phyloP scores from a whole-genome alignment of 805 yeast species.

The Wickerhamomyces tratensis region DNA sequence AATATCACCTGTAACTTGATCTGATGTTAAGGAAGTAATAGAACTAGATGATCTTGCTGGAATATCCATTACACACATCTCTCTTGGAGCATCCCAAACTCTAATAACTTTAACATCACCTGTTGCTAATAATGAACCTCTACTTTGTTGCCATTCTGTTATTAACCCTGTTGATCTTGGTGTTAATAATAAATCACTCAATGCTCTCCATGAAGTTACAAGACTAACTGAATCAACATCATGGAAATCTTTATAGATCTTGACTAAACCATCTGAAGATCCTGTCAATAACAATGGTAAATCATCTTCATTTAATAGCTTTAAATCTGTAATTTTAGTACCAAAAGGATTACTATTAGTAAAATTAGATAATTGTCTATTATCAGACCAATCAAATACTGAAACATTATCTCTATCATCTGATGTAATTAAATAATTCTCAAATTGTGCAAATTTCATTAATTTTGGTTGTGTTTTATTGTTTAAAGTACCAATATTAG shows the following conservation, averaged over 20 bases:
- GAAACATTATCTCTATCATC: slow-evolving; percentile 80
- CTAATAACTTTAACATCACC: slow-evolving; percentile 92
- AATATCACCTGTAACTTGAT: slow-evolving; percentile 88
- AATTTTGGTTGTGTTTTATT: slow-evolving; percentile 75
- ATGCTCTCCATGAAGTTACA: slow-evolving; percentile 86
- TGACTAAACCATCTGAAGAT: slow-evolving; percentile 89
- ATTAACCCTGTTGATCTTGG: slow-evolving; percentile 76
- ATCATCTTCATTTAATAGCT: slow-evolving; percentile 88
- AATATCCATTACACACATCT: slow-evolving; percentile 73
- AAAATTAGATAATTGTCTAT: slow-evolving; percentile 52
- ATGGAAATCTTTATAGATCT: slow-evolving; percentile 72
- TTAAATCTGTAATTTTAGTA: slow-evolving; percentile 78
- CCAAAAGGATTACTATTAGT: slow-evolving; percentile 83
- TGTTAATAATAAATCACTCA: slow-evolving; percentile 74
- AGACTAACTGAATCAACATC: slow-evolving; percentile 44
- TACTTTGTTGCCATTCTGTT: slow-evolving; percentile 94
- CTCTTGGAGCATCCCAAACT: slow-evolving; percentile 96
- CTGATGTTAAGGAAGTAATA: slow-evolving; percentile 86
- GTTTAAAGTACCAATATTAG: slow-evolving; percentile 45
- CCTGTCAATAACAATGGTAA: slow-evolving; percentile 78
- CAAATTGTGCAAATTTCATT: slow-evolving; percentile 83
- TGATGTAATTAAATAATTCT: slow-evolving; percentile 65
- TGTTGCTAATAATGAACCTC: slow-evolving; percentile 84
- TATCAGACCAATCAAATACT: slow-evolving; percentile 80
- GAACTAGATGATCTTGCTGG: slow-evolving; percentile 87